Conservation (phyloP, 305 asterid species). For the Coffea humblotiana region DNA sequence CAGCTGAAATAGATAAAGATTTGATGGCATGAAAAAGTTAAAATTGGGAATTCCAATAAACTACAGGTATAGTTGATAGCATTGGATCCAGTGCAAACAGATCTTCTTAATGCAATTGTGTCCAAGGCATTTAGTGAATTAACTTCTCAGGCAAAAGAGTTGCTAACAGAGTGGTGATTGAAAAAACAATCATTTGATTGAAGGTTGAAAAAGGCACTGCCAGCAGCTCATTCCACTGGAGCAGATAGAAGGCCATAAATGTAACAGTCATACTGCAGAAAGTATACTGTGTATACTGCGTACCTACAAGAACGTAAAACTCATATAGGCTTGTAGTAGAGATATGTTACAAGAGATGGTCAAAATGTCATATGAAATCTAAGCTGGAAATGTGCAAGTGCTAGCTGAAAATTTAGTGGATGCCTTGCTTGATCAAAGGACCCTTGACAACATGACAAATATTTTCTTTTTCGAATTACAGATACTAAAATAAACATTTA, state of each 20-base stretch:
- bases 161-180: neutral
- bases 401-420: too few species aligned
- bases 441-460: too few species aligned
- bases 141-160: neutral
- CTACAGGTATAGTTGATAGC: neutral
- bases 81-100: neutral
- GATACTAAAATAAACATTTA: neutral
- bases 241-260: neutral
- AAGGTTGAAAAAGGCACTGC: neutral
- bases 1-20: constrained; percentile 43
- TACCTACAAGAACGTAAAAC: neutral
- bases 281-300: neutral
- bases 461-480: too few species aligned
- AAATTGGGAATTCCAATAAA: neutral
- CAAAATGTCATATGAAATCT: too few species aligned
- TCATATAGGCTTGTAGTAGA: neutral
- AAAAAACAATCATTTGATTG: neutral
- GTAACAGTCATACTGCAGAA: neutral
- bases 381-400: too few species aligned
- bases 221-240: neutral
- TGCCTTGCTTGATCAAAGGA: too few species aligned
- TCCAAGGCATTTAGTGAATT: neutral
- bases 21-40: constrained; percentile 7
- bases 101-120: constrained; percentile 1
- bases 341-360: too few species aligned